Base-by-base conservation (phyloP, 805 yeast species). In the Metschnikowia colocasiae region DNA sequence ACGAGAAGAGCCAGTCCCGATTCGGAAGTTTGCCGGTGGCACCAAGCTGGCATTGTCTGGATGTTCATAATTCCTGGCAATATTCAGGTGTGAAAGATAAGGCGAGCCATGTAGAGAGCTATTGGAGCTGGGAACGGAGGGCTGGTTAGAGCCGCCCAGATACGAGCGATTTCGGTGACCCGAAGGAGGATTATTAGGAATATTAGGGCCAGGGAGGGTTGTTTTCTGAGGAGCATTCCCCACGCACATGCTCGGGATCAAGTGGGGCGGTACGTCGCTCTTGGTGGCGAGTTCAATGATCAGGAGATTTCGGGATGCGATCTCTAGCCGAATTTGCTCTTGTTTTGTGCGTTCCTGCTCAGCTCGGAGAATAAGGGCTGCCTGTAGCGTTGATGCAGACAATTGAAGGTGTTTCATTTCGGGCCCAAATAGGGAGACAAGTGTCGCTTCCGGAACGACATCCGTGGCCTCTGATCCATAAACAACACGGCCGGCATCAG, bases 311-410 rank as follows among this genome's bases (percentile, higher is more conserved):
- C 78, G 75, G 35, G 76, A 75, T 22, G 84, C 71, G 34, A 76
- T 67, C 59, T 90, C 96, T 18, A 83, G 68, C 45, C 75, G 77
- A 61, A 85, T 84, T 55, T 73, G 83, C 54, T 85, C 94, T 62
- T 90, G 96, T 54, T 84, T 85, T 1, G 97, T 85, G 37, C 77
- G 74, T 61, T 91, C 97, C 59, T 85, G 92, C 60, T 88, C 90
- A 2, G 80, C 63, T 44, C 81, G 74, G 26, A 85, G 73, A 29
- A 74, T 73, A 31, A 88, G 64, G 0, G 89, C 82, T 52, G 78
- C 80, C 22, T 71, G 62, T 25, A 83, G 71, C 3, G 89, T 75
- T 7, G 73, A 70, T 46, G 84, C 85, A 6, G 83, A 68, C 56
- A 69, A 75, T 0, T 82, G 80, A 78, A 85, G 81, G 30, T 67